Evolutionary conservation across 108 stramenopile genomes (phyloP), one percentile per base, ranked within the genome.

Genomic region (Pseudonitzschia pungens): DNA sequence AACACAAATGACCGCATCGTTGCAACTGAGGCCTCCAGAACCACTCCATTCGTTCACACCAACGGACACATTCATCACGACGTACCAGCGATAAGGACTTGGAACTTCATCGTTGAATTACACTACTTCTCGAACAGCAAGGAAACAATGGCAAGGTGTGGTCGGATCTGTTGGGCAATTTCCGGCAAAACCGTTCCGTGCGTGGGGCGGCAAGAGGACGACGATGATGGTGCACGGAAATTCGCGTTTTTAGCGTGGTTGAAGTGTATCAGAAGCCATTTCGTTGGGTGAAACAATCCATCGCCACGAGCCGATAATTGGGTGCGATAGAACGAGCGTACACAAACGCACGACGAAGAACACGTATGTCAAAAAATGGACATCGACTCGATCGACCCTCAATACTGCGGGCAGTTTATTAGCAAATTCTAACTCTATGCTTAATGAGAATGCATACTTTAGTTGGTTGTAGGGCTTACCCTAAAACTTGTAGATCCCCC

Each of bases 21-120:
- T 8, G 53, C 8, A 54, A 8, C 22, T 15, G 53, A 54, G 0
- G 24, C 10, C 0, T 15, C 53, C 15, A 24, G n/a, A 36, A 36
- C 6, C 36, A 36, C 36, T 51, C 4, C 20, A 51, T 51, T n/a
- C 50, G 10, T 51, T 51, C 16, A 51, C n/a, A 51, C 3, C 24
- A 21, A 22, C 5, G n/a, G 33, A n/a, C 40, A 33, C 12, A 31
- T 36, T 36, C 4, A 58, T 14, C 15, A 58, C 29, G n/a, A 62
- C 60, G 60, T 62, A 62, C 60, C 60, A 40, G 60, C 60, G 29
- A 62, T 33, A 8, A 62, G 60, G 33, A 33, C 29, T 62, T 62
- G 60, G 60, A 62, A 62, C 60, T 62, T 62, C 60, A 62, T 62
- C 32, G 26, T 62, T 29, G 29, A 29, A 41, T 62, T 62, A 48